Evolutionary conservation across 345 rosid species (phyloP).

Genomic region (Boechera retrofracta): DNA sequence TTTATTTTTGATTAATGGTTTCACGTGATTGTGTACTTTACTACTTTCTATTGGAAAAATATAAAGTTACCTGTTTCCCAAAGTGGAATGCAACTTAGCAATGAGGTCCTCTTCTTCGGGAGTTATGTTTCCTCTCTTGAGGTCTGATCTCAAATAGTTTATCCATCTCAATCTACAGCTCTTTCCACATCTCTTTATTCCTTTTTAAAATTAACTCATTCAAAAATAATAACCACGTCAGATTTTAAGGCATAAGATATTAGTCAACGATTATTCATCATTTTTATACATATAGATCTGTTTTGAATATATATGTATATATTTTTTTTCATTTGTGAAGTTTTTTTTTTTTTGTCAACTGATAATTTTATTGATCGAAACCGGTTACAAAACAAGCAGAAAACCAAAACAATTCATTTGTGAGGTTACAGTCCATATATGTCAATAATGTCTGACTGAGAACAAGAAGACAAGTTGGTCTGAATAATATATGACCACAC

Average conservation of each 20-base stretch:
- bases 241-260: neutral
- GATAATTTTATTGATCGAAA: too few species aligned
- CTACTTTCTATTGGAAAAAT: neutral
- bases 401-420: neutral
- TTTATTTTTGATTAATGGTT: neutral
- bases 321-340: too few species aligned
- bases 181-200: neutral
- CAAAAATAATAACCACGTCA: neutral
- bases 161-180: constrained; percentile 4
- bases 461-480: too few species aligned
- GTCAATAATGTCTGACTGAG: too few species aligned
- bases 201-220: neutral
- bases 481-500: too few species aligned
- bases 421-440: neutral
- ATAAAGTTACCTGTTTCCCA: constrained; percentile 51
- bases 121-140: constrained; percentile 62
- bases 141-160: constrained; percentile 41
- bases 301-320: too few species aligned
- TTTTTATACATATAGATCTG: neutral
- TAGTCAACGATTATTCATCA: neutral
- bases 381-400: too few species aligned
- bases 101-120: constrained; percentile 59
- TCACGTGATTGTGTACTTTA: constrained; percentile 4
- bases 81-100: constrained; percentile 54
- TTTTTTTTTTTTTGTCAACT: too few species aligned